A percentile compares a stretch with the other conserved stretches of the same genome.
These are phyloP conservation scores for Acacia melanoxylon DNA, from an alignment of 306 rosid species.

Conservation along the genomic window DNA sequence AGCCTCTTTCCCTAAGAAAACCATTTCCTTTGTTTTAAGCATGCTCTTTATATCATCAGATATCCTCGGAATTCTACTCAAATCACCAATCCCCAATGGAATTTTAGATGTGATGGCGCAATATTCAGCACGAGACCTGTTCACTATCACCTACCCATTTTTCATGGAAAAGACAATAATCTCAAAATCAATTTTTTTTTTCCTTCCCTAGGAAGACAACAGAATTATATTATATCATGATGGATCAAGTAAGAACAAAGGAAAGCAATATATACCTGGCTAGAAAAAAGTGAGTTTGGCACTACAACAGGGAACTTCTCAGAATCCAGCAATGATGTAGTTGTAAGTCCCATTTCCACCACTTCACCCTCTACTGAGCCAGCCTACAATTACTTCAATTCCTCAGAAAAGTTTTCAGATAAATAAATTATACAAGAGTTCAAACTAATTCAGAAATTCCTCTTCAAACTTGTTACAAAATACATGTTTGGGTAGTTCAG, in stretches of 20 bases:
- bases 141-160: conserved; percentile 69
- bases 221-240: not conserved
- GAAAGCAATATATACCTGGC: conserved; percentile 53
- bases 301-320: conserved; percentile 92
- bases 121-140: conserved; percentile 87
- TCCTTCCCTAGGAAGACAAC: not conserved
- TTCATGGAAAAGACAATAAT: conserved; percentile 10
- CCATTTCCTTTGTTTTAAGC: conserved; percentile 63
- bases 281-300: conserved; percentile 85
- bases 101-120: conserved; percentile 62
- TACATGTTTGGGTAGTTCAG: not conserved
- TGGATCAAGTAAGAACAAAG: not conserved
- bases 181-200: not conserved
- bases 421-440: not conserved
- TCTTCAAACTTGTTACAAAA: not conserved
- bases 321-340: conserved; percentile 77
- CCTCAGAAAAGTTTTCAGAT: not conserved
- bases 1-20: conserved; percentile 76
- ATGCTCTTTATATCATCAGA: conserved; percentile 61
- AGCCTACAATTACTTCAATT: conserved; percentile 59
- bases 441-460: not conserved
- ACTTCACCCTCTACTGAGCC: conserved; percentile 94
- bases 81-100: conserved; percentile 64
- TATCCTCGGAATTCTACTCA: conserved; percentile 63
- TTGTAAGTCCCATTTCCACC: conserved; percentile 90